phyloP scores from a whole-genome alignment of 768 basidiomycete genomes.

The Dentipellis sp. region DNA sequence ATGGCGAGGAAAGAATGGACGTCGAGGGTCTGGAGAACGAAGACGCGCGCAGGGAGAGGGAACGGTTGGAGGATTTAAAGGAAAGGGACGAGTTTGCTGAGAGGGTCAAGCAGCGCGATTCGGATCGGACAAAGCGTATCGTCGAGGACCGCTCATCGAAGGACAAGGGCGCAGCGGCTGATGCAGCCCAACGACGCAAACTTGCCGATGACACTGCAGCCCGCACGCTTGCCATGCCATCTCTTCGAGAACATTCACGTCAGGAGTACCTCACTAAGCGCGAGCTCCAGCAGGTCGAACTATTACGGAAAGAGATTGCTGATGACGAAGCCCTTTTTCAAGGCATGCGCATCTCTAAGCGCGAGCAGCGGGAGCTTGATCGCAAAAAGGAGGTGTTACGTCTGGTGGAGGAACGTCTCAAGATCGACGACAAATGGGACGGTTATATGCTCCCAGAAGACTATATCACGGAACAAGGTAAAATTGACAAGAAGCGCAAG shows the following conservation, averaged over 20 bases:
- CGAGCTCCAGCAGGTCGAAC: constrained; percentile 91
- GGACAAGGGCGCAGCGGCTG: constrained; percentile 61
- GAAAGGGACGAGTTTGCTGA: constrained; percentile 94
- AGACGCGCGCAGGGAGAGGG: constrained; percentile 56
- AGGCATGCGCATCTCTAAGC: constrained; percentile 85
- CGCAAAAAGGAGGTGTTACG: constrained; percentile 87
- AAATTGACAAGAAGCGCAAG: constrained; percentile 96
- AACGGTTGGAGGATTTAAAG: constrained; percentile 67
- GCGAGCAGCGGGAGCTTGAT: constrained; percentile 74
- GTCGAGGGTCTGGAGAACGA: constrained; percentile 60
- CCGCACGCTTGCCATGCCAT: constrained; percentile 47
- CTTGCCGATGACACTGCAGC: constrained; percentile 57
- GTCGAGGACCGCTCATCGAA: constrained; percentile 89
- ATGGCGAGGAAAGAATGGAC: constrained; percentile 29
- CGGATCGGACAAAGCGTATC: constrained; percentile 79
- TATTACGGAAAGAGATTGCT: constrained; percentile 85
- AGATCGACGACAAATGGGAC: constrained; percentile 92
- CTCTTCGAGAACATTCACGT: constrained; percentile 79
- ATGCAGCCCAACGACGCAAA: constrained; percentile 71
- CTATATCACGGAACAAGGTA: constrained; percentile 96
- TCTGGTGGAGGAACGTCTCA: constrained; percentile 88
- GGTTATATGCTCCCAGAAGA: constrained; percentile 97
- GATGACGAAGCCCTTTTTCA: constrained; percentile 88
- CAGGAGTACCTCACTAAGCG: constrained; percentile 96
- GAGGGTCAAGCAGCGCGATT: constrained; percentile 74